Base-by-base conservation (phyloP, 495 filamentous ascomycete genomes). In the Aspergillus kassunensis region DNA sequence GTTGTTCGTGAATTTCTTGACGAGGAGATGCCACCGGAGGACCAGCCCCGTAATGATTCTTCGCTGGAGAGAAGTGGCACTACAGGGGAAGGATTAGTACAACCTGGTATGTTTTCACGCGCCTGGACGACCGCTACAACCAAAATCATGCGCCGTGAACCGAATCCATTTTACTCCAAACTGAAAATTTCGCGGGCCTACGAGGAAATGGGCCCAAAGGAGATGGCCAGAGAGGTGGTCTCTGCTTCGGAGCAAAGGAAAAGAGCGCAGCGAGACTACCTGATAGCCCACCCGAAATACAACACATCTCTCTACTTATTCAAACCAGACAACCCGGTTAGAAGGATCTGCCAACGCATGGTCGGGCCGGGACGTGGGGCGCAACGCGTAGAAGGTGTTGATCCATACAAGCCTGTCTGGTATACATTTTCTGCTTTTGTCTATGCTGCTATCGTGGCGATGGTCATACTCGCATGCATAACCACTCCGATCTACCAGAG, bases 1-100 rank as follows among this genome's bases (percentile, higher is more conserved):
- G 88, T 97, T 23, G 90, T 97, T 23, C 83, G 82, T 54, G 93
- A 97, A 56, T 99, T 97, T 57, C 83, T 99, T 12, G 89, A 96
- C 60, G 90, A 97, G 55, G 33, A 67, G 16, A 53, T 52, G 30
- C 54, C 66, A 37, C 23, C 47, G 0, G 53, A 64, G 18, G 60
- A 50, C 44, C 53, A 61, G 51, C 65, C 58, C 47, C 34, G 69
- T 49, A 63, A 61, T 11, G 65, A 55, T 20, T 45, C 53, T 24
- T 49, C 57, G 39, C 36, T 55, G 18, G 68, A 61, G 25, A 61
- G 51, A 47, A 48, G 51, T 31, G 56, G 50, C 37, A 47, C 53
- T 15, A 60, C 54, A 34, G 65, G 61, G 43, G 69, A 64, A 50
- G 59, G 61, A 16, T 66, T 77, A 47, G 42, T 53, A 8, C 73